A percentile compares a stretch with the other conserved stretches of the same genome.
Evolutionary conservation across 2,329 filamentous ascomycete genomes (phyloP).

Genomic region (Penicillium decumbens): DNA sequence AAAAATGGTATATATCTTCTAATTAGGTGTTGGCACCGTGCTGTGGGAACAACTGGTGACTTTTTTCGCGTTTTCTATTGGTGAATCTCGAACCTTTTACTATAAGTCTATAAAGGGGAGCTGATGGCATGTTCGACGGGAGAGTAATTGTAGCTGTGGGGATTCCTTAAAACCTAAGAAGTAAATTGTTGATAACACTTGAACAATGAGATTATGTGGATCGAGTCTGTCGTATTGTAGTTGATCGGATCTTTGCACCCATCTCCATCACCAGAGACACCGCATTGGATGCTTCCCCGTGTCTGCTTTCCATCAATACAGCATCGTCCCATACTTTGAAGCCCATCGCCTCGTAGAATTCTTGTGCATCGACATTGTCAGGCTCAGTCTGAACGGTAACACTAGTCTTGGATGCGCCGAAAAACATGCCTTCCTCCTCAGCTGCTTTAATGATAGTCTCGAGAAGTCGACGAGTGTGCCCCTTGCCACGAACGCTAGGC

Average conservation of each 20-base stretch:
- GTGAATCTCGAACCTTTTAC: no score
- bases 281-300: not conserved
- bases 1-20: no score
- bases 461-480: conserved; percentile 21
- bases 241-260: not conserved
- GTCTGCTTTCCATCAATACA: conserved; percentile 2
- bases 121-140: no score
- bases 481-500: conserved; percentile 18
- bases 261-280: conserved; percentile 6
- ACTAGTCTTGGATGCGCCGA: conserved; percentile 11
- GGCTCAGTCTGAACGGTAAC: conserved; percentile 18
- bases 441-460: conserved; percentile 9
- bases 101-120: no score
- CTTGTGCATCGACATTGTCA: conserved; percentile 12
- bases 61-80: no score
- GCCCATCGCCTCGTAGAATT: conserved; percentile 22
- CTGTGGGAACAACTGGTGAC: no score
- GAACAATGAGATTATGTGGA: not conserved
- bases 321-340: conserved; percentile 16
- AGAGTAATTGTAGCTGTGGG: no score
- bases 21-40: no score
- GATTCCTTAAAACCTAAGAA: not conserved
- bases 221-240: not conserved
- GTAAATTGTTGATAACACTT: not conserved
- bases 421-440: conserved; percentile 6